Percentiles rank a stretch among this genome's conserved stretches.
These are phyloP conservation scores for Adansonia digitata DNA, from an alignment of 345 rosid genomes.

Conservation along the genomic window DNA sequence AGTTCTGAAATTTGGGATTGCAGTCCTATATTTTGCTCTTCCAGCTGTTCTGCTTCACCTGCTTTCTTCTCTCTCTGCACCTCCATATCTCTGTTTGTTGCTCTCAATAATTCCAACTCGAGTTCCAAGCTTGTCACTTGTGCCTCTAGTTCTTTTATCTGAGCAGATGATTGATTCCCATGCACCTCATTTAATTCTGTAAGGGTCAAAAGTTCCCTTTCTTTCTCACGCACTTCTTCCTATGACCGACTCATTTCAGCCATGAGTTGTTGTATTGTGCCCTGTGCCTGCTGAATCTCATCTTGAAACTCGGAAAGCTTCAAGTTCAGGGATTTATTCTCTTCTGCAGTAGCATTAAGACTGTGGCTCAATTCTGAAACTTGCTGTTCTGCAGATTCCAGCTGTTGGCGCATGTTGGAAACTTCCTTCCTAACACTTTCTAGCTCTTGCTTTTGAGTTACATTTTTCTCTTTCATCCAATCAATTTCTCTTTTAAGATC, in stretches of 20 bases:
- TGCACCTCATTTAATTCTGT: conserved; percentile 47
- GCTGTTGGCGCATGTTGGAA: conserved; percentile 43
- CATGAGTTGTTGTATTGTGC: conserved; percentile 31
- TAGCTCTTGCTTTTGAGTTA: conserved; percentile 35
- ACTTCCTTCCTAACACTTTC: conserved; percentile 35
- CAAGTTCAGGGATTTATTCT: conserved; percentile 42
- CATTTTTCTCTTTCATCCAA: conserved; percentile 39
- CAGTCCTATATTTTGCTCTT: conserved; percentile 36
- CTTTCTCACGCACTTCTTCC: conserved; percentile 46
- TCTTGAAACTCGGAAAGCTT: conserved; percentile 42
- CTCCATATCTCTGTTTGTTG: conserved; percentile 40
- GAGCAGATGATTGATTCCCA: conserved; percentile 39
- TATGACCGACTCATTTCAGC: conserved; percentile 40
- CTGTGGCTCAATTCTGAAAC: conserved; percentile 37
- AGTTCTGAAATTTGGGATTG: conserved; percentile 44
- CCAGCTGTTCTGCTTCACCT: conserved; percentile 40
- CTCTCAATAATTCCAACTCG: conserved; percentile 42
- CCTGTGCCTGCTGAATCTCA: conserved; percentile 49
- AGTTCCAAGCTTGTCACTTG: conserved; percentile 36
- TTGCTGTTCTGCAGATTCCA: conserved; percentile 56
- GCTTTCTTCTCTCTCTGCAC: conserved; percentile 40
- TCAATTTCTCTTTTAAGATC: conserved; percentile 34
- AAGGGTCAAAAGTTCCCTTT: conserved; percentile 43
- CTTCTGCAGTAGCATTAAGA: conserved; percentile 40
- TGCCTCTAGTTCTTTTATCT: conserved; percentile 35